A percentile compares a stretch with the other conserved stretches of the same genome.
These are phyloP conservation scores for Kodamaea alishanica DNA, from an alignment of 1,139 yeast genomes.

Conservation along the genomic window DNA sequence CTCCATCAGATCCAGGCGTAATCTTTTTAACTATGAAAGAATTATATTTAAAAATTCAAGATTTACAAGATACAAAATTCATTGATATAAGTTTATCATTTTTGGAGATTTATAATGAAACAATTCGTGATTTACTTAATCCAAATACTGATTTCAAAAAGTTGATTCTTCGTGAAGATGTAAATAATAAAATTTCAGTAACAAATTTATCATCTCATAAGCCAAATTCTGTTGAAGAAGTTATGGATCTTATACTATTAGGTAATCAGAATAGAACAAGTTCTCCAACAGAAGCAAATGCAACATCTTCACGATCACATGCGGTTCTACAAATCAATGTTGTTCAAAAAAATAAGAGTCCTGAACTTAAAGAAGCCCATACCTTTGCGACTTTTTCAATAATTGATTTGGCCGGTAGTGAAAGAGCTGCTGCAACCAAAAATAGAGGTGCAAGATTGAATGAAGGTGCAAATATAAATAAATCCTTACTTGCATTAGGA, in stretches of 20 bases:
- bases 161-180: conserved; percentile 69
- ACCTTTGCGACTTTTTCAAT: conserved; percentile 78
- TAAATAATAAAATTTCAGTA: conserved; percentile 63
- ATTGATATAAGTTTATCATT: conserved; percentile 68
- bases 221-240: conserved; percentile 67
- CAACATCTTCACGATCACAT: conserved; percentile 86
- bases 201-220: conserved; percentile 66
- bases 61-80: conserved; percentile 48
- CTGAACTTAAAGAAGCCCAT: conserved; percentile 63
- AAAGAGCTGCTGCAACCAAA: conserved; percentile 84
- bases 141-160: conserved; percentile 47
- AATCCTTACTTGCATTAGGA: conserved; percentile 82
- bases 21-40: conserved; percentile 78
- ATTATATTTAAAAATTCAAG: conserved; percentile 58
- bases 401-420: conserved; percentile 93
- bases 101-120: conserved; percentile 87
- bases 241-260: conserved; percentile 67
- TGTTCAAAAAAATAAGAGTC: conserved; percentile 56
- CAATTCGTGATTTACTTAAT: conserved; percentile 70
- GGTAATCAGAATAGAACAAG: conserved; percentile 80
- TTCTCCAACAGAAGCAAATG: conserved; percentile 88
- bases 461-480: conserved; percentile 92
- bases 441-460: conserved; percentile 75
- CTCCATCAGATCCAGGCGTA: conserved; percentile 71
- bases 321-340: conserved; percentile 85